Percentiles rank a stretch among this genome's conserved stretches.
Evolutionary conservation across 2,329 filamentous ascomycete species (phyloP).

Genomic region (Fusarium sp.): DNA sequence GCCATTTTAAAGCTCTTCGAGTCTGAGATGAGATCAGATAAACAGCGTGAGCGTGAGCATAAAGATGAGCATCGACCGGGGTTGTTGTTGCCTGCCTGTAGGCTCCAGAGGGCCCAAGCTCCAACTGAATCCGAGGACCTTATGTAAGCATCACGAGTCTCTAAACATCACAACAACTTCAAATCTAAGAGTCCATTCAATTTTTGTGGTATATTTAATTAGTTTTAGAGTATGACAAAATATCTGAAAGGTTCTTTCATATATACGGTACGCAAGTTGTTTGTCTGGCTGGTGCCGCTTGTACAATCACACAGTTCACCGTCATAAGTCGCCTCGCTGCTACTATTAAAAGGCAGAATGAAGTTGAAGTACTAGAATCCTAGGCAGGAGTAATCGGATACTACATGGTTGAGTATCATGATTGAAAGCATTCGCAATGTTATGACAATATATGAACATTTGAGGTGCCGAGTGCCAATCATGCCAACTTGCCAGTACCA

Average conservation of each 20-base stretch:
- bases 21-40: slow-evolving; percentile 10
- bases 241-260: no score
- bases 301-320: background rate
- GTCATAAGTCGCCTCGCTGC: background rate
- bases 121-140: background rate
- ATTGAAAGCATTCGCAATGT: background rate
- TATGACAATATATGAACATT: background rate
- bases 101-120: slow-evolving; percentile 31
- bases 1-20: slow-evolving; percentile 12
- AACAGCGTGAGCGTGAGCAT: slow-evolving; percentile 22
- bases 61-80: slow-evolving; percentile 4
- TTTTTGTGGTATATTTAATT: background rate
- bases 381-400: background rate
- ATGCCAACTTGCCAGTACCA: background rate
- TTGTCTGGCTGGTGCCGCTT: background rate
- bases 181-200: background rate
- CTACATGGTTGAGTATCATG: background rate
- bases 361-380: background rate
- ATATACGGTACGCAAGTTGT: no score
- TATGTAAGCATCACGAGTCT: slow-evolving; percentile 13
- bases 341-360: background rate
- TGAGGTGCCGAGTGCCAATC: background rate
- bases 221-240: no score
- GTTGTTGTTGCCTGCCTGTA: slow-evolving; percentile 39
- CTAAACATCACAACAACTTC: background rate